These are phyloP conservation scores for Andalucia godoyi DNA, from an alignment of 78 protist genomes.

Conservation along the genomic window DNA sequence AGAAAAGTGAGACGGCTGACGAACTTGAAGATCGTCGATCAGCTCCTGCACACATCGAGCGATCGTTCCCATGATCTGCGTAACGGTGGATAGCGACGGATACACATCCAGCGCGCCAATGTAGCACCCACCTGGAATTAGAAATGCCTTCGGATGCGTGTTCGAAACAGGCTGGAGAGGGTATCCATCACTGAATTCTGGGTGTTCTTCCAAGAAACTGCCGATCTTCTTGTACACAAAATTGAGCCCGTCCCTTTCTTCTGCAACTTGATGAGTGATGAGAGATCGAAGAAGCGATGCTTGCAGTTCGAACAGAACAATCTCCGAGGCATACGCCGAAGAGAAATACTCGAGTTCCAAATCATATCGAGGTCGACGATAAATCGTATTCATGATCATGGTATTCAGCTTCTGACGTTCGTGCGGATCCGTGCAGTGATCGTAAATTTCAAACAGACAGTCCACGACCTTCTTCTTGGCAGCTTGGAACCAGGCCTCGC, in stretches of 20 bases:
- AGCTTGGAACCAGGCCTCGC: neutral
- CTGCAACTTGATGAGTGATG: neutral
- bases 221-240: too few relatives aligned
- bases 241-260: slow-evolving; percentile 3
- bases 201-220: too few relatives aligned
- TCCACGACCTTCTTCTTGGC: slow-evolving; percentile 1
- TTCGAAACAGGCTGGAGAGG: too few relatives aligned
- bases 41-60: too few relatives aligned
- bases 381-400: neutral
- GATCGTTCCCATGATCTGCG: too few relatives aligned
- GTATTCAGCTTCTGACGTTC: neutral
- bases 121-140: too few relatives aligned
- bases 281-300: neutral
- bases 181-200: too few relatives aligned
- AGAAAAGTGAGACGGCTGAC: too few relatives aligned
- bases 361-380: neutral
- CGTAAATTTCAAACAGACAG: neutral
- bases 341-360: neutral
- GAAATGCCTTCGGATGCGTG: too few relatives aligned
- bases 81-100: too few relatives aligned
- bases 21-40: too few relatives aligned
- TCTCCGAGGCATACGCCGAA: neutral
- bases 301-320: neutral
- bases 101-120: too few relatives aligned
- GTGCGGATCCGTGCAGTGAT: neutral